Evolutionary conservation across 352 stramenopile genomes (phyloP).

Genomic region (Globisporangium solare): DNA sequence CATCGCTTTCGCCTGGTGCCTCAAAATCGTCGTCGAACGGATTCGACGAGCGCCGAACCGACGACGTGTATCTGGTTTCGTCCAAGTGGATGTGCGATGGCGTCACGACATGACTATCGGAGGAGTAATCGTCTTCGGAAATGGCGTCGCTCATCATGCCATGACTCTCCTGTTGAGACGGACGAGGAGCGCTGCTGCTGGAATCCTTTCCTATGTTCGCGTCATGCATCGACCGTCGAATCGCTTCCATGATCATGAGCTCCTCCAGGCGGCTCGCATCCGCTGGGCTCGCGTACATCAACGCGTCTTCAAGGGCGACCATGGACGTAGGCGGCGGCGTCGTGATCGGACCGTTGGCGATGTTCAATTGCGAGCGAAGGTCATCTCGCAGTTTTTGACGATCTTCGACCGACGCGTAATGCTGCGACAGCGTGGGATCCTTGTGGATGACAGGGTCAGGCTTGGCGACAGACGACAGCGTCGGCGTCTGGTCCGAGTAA

Average conservation of each 20-base stretch:
- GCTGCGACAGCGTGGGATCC: conserved; percentile 26
- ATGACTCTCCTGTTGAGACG: neutral
- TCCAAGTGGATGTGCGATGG: conserved; percentile 7
- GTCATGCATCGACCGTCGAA: conserved; percentile 76
- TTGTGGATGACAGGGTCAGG: conserved; percentile 11
- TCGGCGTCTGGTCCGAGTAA: conserved; percentile 32
- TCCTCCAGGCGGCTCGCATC: conserved; percentile 66
- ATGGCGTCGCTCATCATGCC: conserved; percentile 1
- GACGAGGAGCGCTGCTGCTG: neutral
- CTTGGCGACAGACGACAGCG: conserved; percentile 6
- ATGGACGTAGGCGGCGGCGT: conserved; percentile 43
- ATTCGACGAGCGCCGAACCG: conserved; percentile 3
- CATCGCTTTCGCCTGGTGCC: neutral
- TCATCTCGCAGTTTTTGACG: conserved; percentile 69
- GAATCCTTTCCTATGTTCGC: conserved; percentile 32
- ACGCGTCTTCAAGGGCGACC: conserved; percentile 17
- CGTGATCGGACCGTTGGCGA: conserved; percentile 46
- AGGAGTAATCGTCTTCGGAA: conserved; percentile 5
- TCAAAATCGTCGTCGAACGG: conserved; percentile 10
- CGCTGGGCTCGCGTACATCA: conserved; percentile 35
- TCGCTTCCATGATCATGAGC: conserved; percentile 80
- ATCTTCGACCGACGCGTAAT: conserved; percentile 73
- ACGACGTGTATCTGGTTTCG: conserved; percentile 1
- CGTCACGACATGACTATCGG: conserved; percentile 1
- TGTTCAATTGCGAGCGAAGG: conserved; percentile 62